Conservation (phyloP, 164 flowering plant species). For the Umbilicus rupestris region DNA sequence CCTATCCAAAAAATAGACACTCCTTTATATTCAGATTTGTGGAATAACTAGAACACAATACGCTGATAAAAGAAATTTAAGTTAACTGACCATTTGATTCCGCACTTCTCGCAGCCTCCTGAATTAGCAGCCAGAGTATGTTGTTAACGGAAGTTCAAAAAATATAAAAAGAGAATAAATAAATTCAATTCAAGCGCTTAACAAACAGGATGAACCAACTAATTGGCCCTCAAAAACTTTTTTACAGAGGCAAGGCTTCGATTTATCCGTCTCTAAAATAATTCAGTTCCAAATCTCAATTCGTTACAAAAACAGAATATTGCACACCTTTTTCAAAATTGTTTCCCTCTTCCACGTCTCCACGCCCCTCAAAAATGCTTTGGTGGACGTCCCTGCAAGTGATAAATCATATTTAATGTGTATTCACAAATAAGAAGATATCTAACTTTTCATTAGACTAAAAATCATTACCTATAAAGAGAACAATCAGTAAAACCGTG, state of each 20-base stretch:
- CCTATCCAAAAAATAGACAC: constrained; percentile 14
- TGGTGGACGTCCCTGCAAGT: constrained; percentile 59
- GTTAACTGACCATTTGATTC: constrained; percentile 38
- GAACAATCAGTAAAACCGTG: constrained; percentile 41
- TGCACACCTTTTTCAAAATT: constrained; percentile 40
- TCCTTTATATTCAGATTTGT: neutral
- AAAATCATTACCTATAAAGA: constrained; percentile 34
- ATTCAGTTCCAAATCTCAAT: neutral
- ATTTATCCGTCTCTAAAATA: neutral
- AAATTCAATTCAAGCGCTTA: neutral
- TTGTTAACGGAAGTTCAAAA: neutral
- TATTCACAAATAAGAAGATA: neutral
- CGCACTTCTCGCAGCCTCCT: constrained; percentile 50
- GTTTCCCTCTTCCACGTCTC: constrained; percentile 89
- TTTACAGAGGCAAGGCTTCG: neutral
- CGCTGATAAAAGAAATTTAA: neutral
- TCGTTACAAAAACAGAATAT: neutral
- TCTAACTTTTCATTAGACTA: neutral
- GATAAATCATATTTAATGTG: constrained; percentile 5
- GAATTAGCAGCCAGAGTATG: constrained; percentile 11
- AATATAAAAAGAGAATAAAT: neutral
- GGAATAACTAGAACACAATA: neutral
- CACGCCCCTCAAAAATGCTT: constrained; percentile 66
- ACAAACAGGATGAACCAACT: neutral
- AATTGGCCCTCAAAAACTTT: neutral